Percentiles rank a stretch among this genome's conserved stretches.
phyloP scores from a whole-genome alignment of 331 rosid species.

The Saraca asoca region DNA sequence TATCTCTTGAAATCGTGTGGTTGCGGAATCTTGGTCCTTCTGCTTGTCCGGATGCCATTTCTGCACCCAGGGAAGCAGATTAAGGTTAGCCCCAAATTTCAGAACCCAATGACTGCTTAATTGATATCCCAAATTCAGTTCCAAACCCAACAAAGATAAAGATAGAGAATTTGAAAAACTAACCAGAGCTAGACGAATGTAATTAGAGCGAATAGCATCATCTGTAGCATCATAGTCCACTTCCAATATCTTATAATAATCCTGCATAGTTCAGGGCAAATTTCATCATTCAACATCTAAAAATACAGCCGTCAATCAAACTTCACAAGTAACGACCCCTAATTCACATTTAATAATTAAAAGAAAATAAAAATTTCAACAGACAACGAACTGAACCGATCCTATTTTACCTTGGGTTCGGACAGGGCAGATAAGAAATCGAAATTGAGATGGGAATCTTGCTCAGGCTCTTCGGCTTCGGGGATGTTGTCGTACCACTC shows the following conservation, averaged over 20 bases:
- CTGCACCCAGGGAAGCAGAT: constrained; percentile 45
- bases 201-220: constrained; percentile 82
- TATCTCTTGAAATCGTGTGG: constrained; percentile 83
- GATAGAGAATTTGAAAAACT: constrained; percentile 23
- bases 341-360: background rate
- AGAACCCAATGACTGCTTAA: background rate
- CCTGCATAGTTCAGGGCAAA: constrained; percentile 43
- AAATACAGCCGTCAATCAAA: too few species aligned
- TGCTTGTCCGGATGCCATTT: constrained; percentile 99
- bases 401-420: constrained; percentile 63
- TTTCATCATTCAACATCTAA: background rate
- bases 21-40: constrained; percentile 60
- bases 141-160: background rate
- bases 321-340: background rate
- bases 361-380: background rate
- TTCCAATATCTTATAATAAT: constrained; percentile 82
- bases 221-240: constrained; percentile 91
- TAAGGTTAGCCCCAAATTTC: constrained; percentile 20
- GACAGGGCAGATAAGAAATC: constrained; percentile 67
- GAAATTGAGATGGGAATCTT: constrained; percentile 65
- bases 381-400: background rate
- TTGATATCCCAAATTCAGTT: background rate
- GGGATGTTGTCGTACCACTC: constrained; percentile 43
- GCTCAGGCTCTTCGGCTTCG: constrained; percentile 47
- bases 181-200: constrained; percentile 89